Conservation (phyloP, 768 basidiomycete genomes). For the Trametes villosa region DNA sequence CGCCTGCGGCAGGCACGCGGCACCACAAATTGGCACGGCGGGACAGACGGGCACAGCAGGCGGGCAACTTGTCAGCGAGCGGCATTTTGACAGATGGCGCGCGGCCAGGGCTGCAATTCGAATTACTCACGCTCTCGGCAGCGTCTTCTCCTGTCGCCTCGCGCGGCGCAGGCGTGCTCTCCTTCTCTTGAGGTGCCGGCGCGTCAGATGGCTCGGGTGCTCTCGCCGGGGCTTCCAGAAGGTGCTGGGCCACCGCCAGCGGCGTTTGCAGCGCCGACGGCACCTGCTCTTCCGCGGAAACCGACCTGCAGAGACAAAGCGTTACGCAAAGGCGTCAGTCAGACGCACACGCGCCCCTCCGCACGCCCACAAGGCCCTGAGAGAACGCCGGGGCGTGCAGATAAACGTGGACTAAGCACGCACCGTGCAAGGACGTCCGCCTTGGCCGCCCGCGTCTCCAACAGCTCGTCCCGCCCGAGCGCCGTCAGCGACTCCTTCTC, state of each 20-base stretch:
- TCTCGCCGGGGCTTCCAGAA: conserved; percentile 49
- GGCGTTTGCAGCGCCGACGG: conserved; percentile 65
- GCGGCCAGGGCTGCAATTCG: not conserved
- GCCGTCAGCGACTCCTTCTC: conserved; percentile 80
- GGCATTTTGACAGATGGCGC: conserved; percentile 15
- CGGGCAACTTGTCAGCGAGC: conserved; percentile 18
- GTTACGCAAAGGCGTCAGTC: conserved; percentile 18
- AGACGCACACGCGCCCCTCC: not conserved
- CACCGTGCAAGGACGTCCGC: conserved; percentile 74
- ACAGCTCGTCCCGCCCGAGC: conserved; percentile 75
- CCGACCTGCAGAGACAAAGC: conserved; percentile 44
- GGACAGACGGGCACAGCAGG: not conserved
- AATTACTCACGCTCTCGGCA: conserved; percentile 27
- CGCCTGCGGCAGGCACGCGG: conserved; percentile 28
- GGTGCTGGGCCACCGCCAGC: conserved; percentile 60
- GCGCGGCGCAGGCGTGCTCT: conserved; percentile 24
- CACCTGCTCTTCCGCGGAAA: conserved; percentile 59
- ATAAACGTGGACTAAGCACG: conserved; percentile 31
- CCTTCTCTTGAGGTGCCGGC: conserved; percentile 22
- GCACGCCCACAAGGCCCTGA: not conserved
- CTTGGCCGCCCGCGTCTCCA: conserved; percentile 69
- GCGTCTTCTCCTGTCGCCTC: conserved; percentile 25
- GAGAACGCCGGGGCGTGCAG: not conserved
- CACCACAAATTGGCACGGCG: not conserved
- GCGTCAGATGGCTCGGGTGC: conserved; percentile 19